Base-by-base conservation (phyloP, 2,329 filamentous ascomycete genomes). In the Venturia aucupariae region DNA sequence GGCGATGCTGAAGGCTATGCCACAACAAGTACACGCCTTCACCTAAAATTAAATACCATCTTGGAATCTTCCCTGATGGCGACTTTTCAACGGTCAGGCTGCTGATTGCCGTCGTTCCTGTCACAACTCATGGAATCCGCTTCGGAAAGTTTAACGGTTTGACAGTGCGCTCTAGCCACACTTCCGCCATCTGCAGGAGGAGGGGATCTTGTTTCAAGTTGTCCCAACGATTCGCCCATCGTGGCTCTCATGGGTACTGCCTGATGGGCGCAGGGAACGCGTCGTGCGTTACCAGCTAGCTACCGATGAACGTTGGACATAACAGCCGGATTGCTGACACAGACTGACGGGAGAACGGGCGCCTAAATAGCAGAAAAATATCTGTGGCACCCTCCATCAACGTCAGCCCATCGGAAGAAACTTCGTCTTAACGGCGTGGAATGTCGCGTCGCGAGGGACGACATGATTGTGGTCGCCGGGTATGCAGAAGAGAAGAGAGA, bases 1-100 rank as follows among this genome's bases (percentile, higher is more conserved):
- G 51, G 51, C 51, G 51, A 35, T 57, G 51, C 51, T 57, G 51
- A 35, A 57, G 51, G 51, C 51, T 57, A 57, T 35, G 51, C 51
- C 30, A 35, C 51, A 57, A 35, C 51, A 17, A 35, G 27, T 35
- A 15, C 27, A 35, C 13, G 27, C 51, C 13, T 35, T 32, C 8
- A 6, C 3, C 48, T 54, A 54, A 13, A 17, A 15, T 54, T 54
- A 54, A 30, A 32, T 22, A 44, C 6, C 11, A 22, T 24, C n/a
- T 24, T 51, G 6, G 46, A 51, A 27, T 3, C n/a, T 51, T 51
- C n/a, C n/a, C 11, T 30, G 46, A 27, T 51, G 22, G 4, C 27
- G 8, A 15, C 22, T 24, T 54, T 10, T 10, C 19, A 35, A 57
- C 17, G 30, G 51, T 7, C 11, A n/a, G 51, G 30, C 30, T 57